Evolutionary conservation across 2,329 filamentous ascomycete species (phyloP).

Genomic region (Knufia petricola): DNA sequence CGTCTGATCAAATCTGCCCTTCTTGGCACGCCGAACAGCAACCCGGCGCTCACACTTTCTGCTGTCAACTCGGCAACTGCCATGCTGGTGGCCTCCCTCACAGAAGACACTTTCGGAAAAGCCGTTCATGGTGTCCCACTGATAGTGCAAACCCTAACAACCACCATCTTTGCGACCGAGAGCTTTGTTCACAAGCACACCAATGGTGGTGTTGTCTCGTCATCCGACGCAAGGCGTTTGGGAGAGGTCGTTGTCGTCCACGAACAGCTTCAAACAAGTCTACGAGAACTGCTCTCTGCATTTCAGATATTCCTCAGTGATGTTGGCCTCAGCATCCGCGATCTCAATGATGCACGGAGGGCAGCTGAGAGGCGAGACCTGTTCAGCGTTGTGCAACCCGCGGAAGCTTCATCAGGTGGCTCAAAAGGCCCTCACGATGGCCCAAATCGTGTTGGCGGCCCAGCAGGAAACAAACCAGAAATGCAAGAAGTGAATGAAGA

Average conservation of each 20-base stretch:
- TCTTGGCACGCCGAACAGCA: constrained; percentile 63
- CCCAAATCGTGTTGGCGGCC: background rate
- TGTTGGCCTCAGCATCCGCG: constrained; percentile 58
- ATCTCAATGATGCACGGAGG: constrained; percentile 65
- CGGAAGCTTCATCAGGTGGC: background rate
- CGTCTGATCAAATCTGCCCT: constrained; percentile 57
- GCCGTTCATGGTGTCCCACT: constrained; percentile 71
- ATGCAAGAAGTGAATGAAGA: background rate
- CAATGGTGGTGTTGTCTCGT: constrained; percentile 17
- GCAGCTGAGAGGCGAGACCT: constrained; percentile 32
- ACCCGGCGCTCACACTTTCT: constrained; percentile 58
- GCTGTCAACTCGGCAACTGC: constrained; percentile 60
- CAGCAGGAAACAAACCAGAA: background rate
- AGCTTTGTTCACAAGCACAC: constrained; percentile 50
- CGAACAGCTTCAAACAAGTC: constrained; percentile 52
- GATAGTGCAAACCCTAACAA: constrained; percentile 64
- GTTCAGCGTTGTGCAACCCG: background rate
- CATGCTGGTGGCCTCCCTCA: constrained; percentile 62
- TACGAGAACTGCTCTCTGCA: constrained; percentile 55
- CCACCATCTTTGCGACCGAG: constrained; percentile 60
- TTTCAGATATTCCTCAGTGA: constrained; percentile 68
- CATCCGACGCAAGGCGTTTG: constrained; percentile 28
- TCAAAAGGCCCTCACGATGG: background rate
- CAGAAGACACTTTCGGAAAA: constrained; percentile 74
- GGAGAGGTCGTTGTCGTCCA: constrained; percentile 63